Percentiles rank a stretch among this genome's conserved stretches.
These are phyloP conservation scores for Lepidium sativum DNA, from an alignment of 345 rosid genomes.

Conservation along the genomic window DNA sequence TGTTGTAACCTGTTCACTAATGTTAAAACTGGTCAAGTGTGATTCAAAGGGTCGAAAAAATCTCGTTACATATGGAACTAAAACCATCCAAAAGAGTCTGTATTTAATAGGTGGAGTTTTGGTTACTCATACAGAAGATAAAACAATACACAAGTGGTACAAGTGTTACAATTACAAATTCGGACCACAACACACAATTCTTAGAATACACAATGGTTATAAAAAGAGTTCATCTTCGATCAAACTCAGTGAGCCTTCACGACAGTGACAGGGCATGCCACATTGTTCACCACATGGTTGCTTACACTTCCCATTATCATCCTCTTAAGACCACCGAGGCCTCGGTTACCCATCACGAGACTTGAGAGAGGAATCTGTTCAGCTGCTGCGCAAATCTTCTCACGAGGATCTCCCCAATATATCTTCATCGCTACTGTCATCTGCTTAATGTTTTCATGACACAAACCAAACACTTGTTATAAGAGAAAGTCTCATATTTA, in stretches of 20 bases:
- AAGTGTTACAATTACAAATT: constrained; percentile 1
- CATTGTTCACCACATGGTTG: constrained; percentile 66
- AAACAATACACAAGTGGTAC: not conserved
- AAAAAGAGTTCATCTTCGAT: not conserved
- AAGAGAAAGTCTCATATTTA: not conserved
- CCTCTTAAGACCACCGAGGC: constrained; percentile 74
- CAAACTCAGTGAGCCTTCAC: constrained; percentile 42
- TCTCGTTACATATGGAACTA: not conserved
- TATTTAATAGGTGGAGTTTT: constrained; percentile 2
- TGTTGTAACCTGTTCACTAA: not conserved
- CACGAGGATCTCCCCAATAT: constrained; percentile 86
- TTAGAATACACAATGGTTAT: not conserved
- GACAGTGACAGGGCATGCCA: constrained; percentile 67
- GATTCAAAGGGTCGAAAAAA: not conserved
- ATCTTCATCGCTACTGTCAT: constrained; percentile 54
- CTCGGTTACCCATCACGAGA: constrained; percentile 73
- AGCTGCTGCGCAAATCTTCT: constrained; percentile 71
- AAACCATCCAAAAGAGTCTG: not conserved
- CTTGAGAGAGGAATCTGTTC: constrained; percentile 63
- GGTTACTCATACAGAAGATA: not conserved
- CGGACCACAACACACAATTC: constrained; percentile 14
- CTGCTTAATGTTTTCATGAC: constrained; percentile 18
- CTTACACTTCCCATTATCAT: constrained; percentile 80
- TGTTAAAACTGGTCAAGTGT: not conserved
- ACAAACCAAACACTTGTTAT: not conserved